These are phyloP conservation scores for Ogataea trehalophila DNA, from an alignment of 805 yeast species.

Conservation along the genomic window DNA sequence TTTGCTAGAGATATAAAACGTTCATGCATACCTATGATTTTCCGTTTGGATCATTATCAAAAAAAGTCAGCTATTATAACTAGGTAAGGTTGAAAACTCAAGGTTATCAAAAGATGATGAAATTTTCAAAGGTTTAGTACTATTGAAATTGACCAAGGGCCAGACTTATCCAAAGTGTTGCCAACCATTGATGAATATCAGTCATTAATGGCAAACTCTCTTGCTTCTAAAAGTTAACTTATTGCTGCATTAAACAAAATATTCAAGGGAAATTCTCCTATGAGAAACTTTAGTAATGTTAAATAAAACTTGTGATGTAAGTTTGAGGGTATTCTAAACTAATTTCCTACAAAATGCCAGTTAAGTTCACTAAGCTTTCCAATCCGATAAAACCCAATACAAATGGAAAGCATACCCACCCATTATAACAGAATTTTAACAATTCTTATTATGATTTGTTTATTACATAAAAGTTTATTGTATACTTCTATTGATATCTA, in stretches of 20 bases:
- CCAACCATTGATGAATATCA: constrained; percentile 32
- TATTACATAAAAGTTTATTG: too few relatives aligned
- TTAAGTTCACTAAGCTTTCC: background rate
- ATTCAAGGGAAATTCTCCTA: constrained; percentile 63
- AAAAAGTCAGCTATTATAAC: constrained; percentile 68
- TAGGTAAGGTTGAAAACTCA: constrained; percentile 62
- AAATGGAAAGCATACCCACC: too few relatives aligned
- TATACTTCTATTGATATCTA: too few relatives aligned
- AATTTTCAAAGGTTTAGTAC: constrained; percentile 59
- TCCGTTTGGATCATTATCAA: constrained; percentile 65
- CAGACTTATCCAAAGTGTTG: constrained; percentile 53
- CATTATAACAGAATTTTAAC: too few relatives aligned
- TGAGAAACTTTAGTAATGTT: constrained; percentile 50
- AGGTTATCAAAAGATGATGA: constrained; percentile 68
- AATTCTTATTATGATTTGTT: too few relatives aligned
- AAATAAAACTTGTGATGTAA: background rate
- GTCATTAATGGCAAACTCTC: constrained; percentile 58
- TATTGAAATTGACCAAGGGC: constrained; percentile 34
- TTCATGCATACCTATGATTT: constrained; percentile 57
- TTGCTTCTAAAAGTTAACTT: constrained; percentile 65
- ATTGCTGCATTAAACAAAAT: constrained; percentile 78
- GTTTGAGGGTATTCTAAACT: background rate
- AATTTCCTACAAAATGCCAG: background rate
- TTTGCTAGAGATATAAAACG: constrained; percentile 72
- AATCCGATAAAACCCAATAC: background rate